Evolutionary conservation across 306 rosid genomes (phyloP).

Genomic region (Vigna angularis): DNA sequence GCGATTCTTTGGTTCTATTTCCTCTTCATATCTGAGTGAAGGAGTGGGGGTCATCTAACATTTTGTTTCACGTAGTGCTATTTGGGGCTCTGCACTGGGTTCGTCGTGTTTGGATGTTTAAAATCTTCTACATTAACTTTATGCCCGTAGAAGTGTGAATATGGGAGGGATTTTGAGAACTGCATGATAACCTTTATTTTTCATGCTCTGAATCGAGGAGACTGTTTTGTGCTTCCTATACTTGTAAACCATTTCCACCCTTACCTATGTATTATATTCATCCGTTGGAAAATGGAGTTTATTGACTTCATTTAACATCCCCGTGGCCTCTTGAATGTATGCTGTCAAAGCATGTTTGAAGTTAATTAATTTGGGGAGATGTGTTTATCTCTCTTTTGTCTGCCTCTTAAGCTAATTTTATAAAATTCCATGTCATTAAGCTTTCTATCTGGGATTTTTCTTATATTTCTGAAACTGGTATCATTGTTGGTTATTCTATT

Average conservation of each 20-base stretch:
- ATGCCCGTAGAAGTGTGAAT: neutral
- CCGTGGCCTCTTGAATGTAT: neutral
- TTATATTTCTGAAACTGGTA: conserved; percentile 1
- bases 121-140: neutral
- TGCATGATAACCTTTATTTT: neutral
- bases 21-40: neutral
- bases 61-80: too few species aligned
- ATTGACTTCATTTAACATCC: neutral
- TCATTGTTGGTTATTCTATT: conserved; percentile 30
- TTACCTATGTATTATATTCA: too few species aligned
- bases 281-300: neutral
- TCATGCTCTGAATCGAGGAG: neutral
- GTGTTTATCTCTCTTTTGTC: neutral
- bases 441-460: conserved; percentile 20
- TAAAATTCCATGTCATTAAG: conserved; percentile 5
- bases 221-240: neutral
- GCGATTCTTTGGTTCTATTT: neutral
- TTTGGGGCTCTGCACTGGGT: neutral
- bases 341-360: neutral
- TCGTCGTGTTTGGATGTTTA: neutral
- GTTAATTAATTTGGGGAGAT: neutral
- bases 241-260: neutral
- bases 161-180: too few species aligned
- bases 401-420: neutral
- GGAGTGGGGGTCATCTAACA: too few species aligned